A percentile compares a stretch with the other conserved stretches of the same genome.
These are phyloP conservation scores for Metschnikowia continentalis DNA, from an alignment of 805 yeast species.

Conservation along the genomic window DNA sequence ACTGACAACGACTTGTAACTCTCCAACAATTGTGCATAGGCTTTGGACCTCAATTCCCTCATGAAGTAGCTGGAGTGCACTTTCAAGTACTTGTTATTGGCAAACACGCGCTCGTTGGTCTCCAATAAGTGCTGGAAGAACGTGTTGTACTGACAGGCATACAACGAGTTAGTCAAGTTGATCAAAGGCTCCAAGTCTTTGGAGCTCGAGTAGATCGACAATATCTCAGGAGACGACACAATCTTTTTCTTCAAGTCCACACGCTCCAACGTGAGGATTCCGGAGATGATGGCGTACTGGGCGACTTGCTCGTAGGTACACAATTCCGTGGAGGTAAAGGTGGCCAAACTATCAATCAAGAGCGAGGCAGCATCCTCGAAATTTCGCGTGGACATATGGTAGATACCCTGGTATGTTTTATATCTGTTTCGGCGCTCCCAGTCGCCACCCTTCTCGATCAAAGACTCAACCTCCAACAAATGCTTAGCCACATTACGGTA, in stretches of 20 bases:
- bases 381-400: constrained; percentile 77
- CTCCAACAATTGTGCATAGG: constrained; percentile 89
- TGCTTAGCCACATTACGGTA: constrained; percentile 62
- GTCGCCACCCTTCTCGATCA: constrained; percentile 96
- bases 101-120: constrained; percentile 68
- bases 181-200: constrained; percentile 74
- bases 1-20: constrained; percentile 87
- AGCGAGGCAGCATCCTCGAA: constrained; percentile 81
- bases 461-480: constrained; percentile 64
- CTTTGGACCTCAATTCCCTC: constrained; percentile 91
- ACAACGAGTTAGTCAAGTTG: constrained; percentile 77
- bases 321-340: constrained; percentile 90
- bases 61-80: constrained; percentile 81
- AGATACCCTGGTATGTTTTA: constrained; percentile 87
- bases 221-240: constrained; percentile 90
- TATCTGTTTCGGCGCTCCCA: constrained; percentile 97
- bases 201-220: constrained; percentile 71
- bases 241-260: constrained; percentile 78
- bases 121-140: constrained; percentile 74
- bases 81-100: constrained; percentile 59
- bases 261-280: constrained; percentile 76
- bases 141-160: constrained; percentile 80
- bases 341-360: constrained; percentile 86
- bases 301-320: constrained; percentile 88
- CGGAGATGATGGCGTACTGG: constrained; percentile 82